Percentiles rank a stretch among this genome's conserved stretches.
Conservation (phyloP, 176 grass and related monocot species). For the Aegilops umbellulata region DNA sequence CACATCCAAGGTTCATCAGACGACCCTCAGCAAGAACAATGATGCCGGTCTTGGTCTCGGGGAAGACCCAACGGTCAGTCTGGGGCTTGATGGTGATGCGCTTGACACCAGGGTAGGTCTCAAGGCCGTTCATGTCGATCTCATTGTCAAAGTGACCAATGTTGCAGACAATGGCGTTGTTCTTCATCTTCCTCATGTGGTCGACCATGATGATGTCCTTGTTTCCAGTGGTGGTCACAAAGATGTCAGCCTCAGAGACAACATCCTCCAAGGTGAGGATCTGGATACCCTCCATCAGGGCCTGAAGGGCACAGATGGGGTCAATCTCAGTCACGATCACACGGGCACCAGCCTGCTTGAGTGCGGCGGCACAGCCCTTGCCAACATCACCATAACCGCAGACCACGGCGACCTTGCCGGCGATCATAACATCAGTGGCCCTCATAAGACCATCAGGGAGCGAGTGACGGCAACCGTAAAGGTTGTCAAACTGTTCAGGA, state of each 20-base stretch:
- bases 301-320: conserved; percentile 97
- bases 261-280: conserved; percentile 91
- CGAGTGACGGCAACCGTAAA: conserved; percentile 98
- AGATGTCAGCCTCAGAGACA: conserved; percentile 77
- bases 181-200: conserved; percentile 99
- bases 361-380: conserved; percentile 89
- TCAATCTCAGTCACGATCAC: conserved; percentile 98
- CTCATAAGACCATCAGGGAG: conserved; percentile 98
- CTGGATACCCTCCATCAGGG: conserved; percentile 88
- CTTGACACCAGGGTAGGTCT: conserved; percentile 92
- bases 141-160: conserved; percentile 99
- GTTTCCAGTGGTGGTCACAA: conserved; percentile 95
- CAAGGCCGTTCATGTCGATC: conserved; percentile 87
- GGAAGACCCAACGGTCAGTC: conserved; percentile 97
- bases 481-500: conserved; percentile 76
- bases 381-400: conserved; percentile 94
- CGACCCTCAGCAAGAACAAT: conserved; percentile 95
- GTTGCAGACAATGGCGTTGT: conserved; percentile 99
- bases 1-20: conserved; percentile 94
- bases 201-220: conserved; percentile 99
- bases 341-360: conserved; percentile 95
- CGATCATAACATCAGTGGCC: conserved; percentile 97
- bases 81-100: conserved; percentile 99
- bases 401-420: conserved; percentile 88
- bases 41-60: conserved; percentile 83